Evolutionary conservation across 2,329 filamentous ascomycete genomes (phyloP).

Genomic region (Cercospora brassicicola): DNA sequence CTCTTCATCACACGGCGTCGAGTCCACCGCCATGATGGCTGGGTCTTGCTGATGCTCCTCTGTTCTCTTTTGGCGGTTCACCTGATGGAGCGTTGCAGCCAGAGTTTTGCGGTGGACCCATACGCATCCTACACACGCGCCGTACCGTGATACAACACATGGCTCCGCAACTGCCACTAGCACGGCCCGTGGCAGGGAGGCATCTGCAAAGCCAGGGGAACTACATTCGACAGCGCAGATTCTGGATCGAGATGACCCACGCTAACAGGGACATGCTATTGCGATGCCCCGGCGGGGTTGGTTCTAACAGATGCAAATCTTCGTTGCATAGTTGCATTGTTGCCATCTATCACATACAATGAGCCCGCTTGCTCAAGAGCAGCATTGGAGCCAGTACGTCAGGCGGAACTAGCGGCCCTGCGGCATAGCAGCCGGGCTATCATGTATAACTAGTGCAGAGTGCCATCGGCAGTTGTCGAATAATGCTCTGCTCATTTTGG

Average conservation of each 20-base stretch:
- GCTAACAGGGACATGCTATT: neutral
- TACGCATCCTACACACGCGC: too few species aligned
- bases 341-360: neutral
- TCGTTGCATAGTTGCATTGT: neutral
- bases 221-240: neutral
- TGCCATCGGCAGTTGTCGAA: neutral
- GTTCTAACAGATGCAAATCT: neutral
- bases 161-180: neutral
- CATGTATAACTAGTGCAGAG: neutral
- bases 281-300: neutral
- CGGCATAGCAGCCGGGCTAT: neutral
- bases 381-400: neutral
- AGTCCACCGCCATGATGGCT: neutral
- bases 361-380: neutral
- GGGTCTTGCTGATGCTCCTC: neutral
- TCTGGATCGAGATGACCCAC: neutral
- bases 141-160: neutral
- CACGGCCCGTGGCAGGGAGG: neutral
- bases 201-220: neutral
- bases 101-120: neutral
- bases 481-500: neutral
- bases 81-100: neutral
- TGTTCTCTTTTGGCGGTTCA: neutral
- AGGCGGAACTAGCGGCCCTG: neutral
- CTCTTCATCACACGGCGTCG: neutral